Evolutionary conservation across 257 asterid genomes (phyloP).

Genomic region (Plectranthus barbatus): DNA sequence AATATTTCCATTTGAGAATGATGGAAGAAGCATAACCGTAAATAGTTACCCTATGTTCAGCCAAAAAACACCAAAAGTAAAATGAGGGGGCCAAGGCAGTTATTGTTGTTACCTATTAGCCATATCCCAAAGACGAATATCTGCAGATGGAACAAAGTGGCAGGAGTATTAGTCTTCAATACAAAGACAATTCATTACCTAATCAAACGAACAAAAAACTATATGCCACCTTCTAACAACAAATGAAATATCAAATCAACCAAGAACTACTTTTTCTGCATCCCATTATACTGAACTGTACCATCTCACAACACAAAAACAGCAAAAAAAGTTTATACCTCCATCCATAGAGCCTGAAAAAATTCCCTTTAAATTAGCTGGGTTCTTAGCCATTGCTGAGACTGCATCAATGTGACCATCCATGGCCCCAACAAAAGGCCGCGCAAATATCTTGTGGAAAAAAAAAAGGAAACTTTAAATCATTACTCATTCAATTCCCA

Average conservation of each 20-base stretch:
- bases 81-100: constrained; percentile 10
- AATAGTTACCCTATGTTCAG: neutral
- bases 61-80: neutral
- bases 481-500: neutral
- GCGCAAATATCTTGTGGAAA: constrained; percentile 55
- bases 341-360: constrained; percentile 97
- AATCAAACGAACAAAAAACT: neutral
- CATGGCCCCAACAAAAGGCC: constrained; percentile 91
- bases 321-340: constrained; percentile 32
- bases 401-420: constrained; percentile 90
- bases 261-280: neutral
- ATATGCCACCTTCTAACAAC: neutral
- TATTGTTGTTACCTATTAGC: constrained; percentile 56
- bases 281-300: neutral
- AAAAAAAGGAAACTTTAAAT: neutral
- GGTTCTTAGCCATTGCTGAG: constrained; percentile 86
- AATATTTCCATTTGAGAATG: neutral
- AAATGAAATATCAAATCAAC: neutral
- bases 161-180: neutral
- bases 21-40: neutral
- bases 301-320: neutral
- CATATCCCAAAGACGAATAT: constrained; percentile 94
- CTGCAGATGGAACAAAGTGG: constrained; percentile 35
- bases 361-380: constrained; percentile 67
- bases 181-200: neutral